These are phyloP conservation scores for Lactarius sp. DNA, from an alignment of 768 basidiomycete genomes.

Conservation along the genomic window DNA sequence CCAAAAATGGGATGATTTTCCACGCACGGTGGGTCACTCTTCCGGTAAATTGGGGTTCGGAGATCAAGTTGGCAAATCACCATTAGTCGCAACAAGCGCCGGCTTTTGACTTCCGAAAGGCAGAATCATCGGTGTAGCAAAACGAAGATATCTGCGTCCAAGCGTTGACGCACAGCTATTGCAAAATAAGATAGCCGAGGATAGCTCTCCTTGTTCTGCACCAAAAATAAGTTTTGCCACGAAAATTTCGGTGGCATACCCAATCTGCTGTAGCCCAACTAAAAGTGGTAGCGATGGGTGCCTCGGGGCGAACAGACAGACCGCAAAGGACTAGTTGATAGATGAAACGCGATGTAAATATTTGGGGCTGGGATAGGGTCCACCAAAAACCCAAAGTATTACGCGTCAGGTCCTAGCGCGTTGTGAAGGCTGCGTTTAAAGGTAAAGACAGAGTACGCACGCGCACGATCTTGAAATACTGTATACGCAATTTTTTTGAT, in stretches of 20 bases:
- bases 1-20: not conserved
- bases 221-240: not conserved
- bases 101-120: too few species aligned
- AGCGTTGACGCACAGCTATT: not conserved
- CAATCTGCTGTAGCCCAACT: not conserved
- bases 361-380: not conserved
- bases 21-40: too few species aligned
- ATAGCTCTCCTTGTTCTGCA: not conserved
- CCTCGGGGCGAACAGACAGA: not conserved
- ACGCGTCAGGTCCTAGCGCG: not conserved
- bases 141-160: too few species aligned
- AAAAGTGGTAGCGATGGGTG: not conserved
- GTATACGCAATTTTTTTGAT: constrained; percentile 31
- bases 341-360: not conserved
- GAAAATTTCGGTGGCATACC: not conserved
- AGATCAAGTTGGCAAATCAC: too few species aligned
- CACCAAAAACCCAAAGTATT: not conserved
- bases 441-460: constrained; percentile 16
- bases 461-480: constrained; percentile 6
- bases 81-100: too few species aligned
- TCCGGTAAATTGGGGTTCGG: not conserved
- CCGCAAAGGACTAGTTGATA: too few species aligned
- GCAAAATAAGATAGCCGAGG: not conserved
- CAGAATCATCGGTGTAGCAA: too few species aligned
- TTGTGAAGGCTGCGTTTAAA: not conserved